Conservation (phyloP, 306 rosid species). For the Acacia acuminata region DNA sequence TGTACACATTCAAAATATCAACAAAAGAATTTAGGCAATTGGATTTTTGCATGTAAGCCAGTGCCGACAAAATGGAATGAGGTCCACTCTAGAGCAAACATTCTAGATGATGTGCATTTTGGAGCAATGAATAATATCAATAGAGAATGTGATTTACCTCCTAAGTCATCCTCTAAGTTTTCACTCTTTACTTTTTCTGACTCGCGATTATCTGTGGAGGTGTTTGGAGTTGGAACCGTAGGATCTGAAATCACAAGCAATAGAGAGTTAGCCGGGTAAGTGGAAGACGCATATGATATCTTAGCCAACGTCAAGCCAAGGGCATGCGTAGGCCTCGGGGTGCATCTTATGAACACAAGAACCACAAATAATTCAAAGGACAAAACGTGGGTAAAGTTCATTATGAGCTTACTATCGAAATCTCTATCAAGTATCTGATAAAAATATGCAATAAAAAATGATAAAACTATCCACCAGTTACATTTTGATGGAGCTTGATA, state of each 20-base stretch:
- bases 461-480: background rate
- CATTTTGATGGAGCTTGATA: background rate
- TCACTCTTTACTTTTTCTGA: conserved; percentile 27
- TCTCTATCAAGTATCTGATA: background rate
- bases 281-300: background rate
- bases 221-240: conserved; percentile 18
- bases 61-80: conserved; percentile 5
- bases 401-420: background rate
- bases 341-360: conserved; percentile 1
- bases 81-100: conserved; percentile 6
- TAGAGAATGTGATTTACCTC: conserved; percentile 33
- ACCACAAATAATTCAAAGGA: background rate
- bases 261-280: background rate
- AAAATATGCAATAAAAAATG: background rate
- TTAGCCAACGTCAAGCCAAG: background rate
- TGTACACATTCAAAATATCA: conserved; percentile 20
- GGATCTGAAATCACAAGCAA: conserved; percentile 33
- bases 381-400: background rate
- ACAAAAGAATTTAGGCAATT: conserved; percentile 10
- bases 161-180: conserved; percentile 32
- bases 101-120: background rate
- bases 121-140: background rate
- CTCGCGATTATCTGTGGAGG: conserved; percentile 18
- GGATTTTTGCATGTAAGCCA: conserved; percentile 13
- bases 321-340: background rate